Base-by-base conservation (phyloP, 2,329 filamentous ascomycete species). In the Alternaria gaisen region DNA sequence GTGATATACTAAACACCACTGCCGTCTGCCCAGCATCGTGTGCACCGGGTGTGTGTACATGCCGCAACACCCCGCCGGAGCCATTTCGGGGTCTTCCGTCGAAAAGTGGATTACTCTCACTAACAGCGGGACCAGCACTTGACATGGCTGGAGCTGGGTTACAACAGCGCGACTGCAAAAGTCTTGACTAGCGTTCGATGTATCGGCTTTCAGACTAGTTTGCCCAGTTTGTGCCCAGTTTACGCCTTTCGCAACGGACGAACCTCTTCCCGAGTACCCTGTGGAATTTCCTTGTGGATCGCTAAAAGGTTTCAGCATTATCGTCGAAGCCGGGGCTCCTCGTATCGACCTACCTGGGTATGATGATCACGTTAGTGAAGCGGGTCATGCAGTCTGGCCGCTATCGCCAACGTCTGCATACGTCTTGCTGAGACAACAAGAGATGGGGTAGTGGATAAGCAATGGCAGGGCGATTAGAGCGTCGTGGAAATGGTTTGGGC, bases 141-240 rank as follows among this genome's bases (percentile, higher is more conserved):
- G 16, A 44, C 24, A 20, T 28, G 30, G 38, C 54, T 52, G 10
- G 38, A 30, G 22, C 38, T 22, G 20, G 41, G 18, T 18, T 20
- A 38, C 36, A 46, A 43, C n/a, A 48, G 50, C 46, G 7, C 36
- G 28, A 34, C 38, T 5, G 38, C 28, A 16, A 47, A 30, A 26
- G 26, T 43, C n/a, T n/a, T 55, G 53, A 57, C 53, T 52, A 58
- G 59, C 50, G 50, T 47, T 51, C n/a, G 22, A 54, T 24, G 59
- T 51, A 38, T 34, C 55, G 56, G 2, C 18, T 32, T 54, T 8
- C 4, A 53, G 56, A 36, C 16, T 55, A 56, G 51, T 12, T n/a
- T n/a, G 12, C 14, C 11, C 5, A 36, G 14, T 22, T 16, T 48
- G 20, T 14, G 12, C 18, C 11, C 5, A 36, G n/a, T 22, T 16